A percentile compares a stretch with the other conserved stretches of the same genome.
Conservation (phyloP, 331 rosid species). For the Malus hybrid region DNA sequence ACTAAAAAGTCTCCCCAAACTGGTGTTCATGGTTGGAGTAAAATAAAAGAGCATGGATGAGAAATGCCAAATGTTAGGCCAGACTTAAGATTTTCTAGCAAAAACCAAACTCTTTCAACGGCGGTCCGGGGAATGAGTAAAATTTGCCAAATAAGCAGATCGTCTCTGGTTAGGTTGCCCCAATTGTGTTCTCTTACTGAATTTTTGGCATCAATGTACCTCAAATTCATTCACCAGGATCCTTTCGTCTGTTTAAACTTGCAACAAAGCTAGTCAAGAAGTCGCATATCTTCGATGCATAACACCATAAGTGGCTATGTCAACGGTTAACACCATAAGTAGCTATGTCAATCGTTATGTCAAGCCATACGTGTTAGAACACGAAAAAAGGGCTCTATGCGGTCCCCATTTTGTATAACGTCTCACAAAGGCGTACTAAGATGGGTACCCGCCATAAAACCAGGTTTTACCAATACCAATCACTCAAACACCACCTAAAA, state of each 20-base stretch:
- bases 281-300: too few relatives aligned
- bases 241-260: neutral
- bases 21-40: too few relatives aligned
- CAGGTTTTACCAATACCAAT: neutral
- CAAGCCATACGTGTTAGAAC: neutral
- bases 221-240: neutral
- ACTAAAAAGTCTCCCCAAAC: too few relatives aligned
- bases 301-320: neutral
- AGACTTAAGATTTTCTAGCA: neutral
- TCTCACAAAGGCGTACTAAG: neutral
- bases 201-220: neutral
- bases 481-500: neutral
- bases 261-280: neutral
- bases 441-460: neutral
- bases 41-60: too few relatives aligned
- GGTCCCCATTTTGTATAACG: neutral
- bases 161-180: neutral
- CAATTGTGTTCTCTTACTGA: neutral
- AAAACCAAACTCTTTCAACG: neutral
- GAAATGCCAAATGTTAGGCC: too few relatives aligned
- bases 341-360: too few relatives aligned
- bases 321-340: neutral
- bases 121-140: neutral
- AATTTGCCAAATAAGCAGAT: neutral
- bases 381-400: neutral